phyloP scores from a whole-genome alignment of 2,329 filamentous ascomycete genomes.

The Didymella keratinophila region DNA sequence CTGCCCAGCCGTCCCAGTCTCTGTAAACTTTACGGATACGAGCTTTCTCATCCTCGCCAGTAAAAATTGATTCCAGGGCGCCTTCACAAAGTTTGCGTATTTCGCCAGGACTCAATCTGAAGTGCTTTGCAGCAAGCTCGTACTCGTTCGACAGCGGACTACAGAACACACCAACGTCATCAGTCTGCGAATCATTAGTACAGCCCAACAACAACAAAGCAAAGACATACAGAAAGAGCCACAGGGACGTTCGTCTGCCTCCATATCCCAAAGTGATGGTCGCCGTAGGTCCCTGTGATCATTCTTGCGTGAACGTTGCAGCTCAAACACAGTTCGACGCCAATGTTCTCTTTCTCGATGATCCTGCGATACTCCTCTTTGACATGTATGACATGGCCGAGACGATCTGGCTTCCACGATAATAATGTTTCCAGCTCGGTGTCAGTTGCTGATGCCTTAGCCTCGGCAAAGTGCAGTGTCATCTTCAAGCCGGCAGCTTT shows the following conservation, averaged over 20 bases:
- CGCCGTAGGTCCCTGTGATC: constrained; percentile 68
- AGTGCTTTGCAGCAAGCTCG: constrained; percentile 73
- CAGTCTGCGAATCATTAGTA: constrained; percentile 64
- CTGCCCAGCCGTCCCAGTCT: constrained; percentile 32
- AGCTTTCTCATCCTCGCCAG: constrained; percentile 66
- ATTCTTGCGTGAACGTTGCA: constrained; percentile 82
- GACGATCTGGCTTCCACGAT: constrained; percentile 69
- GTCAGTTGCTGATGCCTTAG: constrained; percentile 62
- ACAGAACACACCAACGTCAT: constrained; percentile 83
- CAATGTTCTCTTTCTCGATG: constrained; percentile 64
- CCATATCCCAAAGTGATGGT: constrained; percentile 84
- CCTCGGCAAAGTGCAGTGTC: constrained; percentile 82
- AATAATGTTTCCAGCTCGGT: constrained; percentile 71
- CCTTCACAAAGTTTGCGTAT: constrained; percentile 66
- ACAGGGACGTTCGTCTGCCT: constrained; percentile 61
- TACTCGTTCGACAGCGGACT: constrained; percentile 82
- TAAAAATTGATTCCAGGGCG: constrained; percentile 72
- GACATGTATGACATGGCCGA: constrained; percentile 83
- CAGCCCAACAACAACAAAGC: background rate
- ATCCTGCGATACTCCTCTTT: constrained; percentile 65
- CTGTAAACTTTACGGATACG: constrained; percentile 53
- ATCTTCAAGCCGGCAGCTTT: constrained; percentile 64
- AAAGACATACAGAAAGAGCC: constrained; percentile 70
- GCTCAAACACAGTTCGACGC: constrained; percentile 78
- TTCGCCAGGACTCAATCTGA: constrained; percentile 61